These are phyloP conservation scores for Daldinia eschscholtzii DNA, from an alignment of 2,329 filamentous ascomycete species.

Conservation along the genomic window DNA sequence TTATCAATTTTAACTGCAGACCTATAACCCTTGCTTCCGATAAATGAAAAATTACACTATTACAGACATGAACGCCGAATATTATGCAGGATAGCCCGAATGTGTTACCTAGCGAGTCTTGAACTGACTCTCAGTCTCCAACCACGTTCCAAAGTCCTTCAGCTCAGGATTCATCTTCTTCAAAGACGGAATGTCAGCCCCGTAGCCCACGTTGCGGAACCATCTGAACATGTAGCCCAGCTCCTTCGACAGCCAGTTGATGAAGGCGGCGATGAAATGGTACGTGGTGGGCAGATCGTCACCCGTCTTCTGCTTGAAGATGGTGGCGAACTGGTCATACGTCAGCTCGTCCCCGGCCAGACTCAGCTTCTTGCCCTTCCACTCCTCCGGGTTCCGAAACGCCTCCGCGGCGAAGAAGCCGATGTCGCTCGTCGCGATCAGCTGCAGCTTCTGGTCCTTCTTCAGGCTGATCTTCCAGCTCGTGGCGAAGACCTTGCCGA, in stretches of 20 bases:
- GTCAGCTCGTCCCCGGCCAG: constrained; percentile 59
- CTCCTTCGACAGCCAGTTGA: constrained; percentile 51
- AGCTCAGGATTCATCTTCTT: constrained; percentile 49
- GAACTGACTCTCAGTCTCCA: constrained; percentile 41
- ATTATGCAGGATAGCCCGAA: neutral
- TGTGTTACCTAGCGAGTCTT: constrained; percentile 20
- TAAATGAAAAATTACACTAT: neutral
- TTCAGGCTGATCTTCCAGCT: constrained; percentile 51
- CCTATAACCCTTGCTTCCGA: neutral
- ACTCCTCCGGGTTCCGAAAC: constrained; percentile 52
- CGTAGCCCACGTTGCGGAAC: constrained; percentile 55
- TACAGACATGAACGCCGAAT: neutral
- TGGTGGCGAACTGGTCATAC: constrained; percentile 48
- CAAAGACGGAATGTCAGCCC: constrained; percentile 51
- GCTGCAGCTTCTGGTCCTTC: constrained; percentile 53
- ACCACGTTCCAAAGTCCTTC: constrained; percentile 49
- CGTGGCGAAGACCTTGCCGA: constrained; percentile 52
- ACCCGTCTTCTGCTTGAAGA: constrained; percentile 53
- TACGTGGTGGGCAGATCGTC: constrained; percentile 50
- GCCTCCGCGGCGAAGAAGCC: constrained; percentile 56
- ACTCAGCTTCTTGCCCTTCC: constrained; percentile 51
- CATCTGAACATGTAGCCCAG: constrained; percentile 56
- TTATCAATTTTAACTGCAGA: neutral
- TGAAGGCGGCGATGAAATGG: constrained; percentile 46
- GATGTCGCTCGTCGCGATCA: constrained; percentile 56